These are phyloP conservation scores for Emmonsiellopsis sp. DNA, from an alignment of 2,329 filamentous ascomycete genomes.

Conservation along the genomic window DNA sequence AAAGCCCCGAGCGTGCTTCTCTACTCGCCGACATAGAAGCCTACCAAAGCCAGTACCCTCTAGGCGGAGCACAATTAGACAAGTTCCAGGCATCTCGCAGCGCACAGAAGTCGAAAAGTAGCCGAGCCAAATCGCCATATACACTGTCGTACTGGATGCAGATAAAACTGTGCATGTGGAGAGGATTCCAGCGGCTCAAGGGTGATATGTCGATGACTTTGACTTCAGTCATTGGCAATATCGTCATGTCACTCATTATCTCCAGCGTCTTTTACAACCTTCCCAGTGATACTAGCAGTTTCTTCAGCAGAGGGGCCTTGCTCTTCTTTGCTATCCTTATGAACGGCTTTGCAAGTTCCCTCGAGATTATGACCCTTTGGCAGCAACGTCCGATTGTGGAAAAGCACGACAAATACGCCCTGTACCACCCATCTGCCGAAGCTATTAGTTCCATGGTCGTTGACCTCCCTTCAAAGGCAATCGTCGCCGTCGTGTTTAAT, in stretches of 20 bases:
- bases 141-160: constrained; percentile 72
- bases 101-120: constrained; percentile 34
- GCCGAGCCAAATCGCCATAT: constrained; percentile 64
- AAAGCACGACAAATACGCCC: constrained; percentile 75
- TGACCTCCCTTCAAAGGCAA: constrained; percentile 74
- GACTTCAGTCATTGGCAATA: constrained; percentile 57
- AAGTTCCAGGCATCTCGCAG: constrained; percentile 22
- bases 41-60: constrained; percentile 33
- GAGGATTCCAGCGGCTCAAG: constrained; percentile 66
- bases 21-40: constrained; percentile 35
- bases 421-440: constrained; percentile 83
- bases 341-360: constrained; percentile 71
- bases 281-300: constrained; percentile 53
- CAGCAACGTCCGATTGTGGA: constrained; percentile 86
- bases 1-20: constrained; percentile 38
- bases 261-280: constrained; percentile 75
- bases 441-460: constrained; percentile 67
- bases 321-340: constrained; percentile 83
- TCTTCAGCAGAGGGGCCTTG: constrained; percentile 69
- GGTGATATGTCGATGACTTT: constrained; percentile 69
- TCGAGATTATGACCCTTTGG: constrained; percentile 77
- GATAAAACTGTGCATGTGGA: constrained; percentile 66
- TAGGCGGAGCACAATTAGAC: constrained; percentile 17
- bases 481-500: constrained; percentile 67
- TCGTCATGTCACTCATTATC: constrained; percentile 67